These are phyloP conservation scores for Pythium utonaiense DNA, from an alignment of 352 stramenopile species.

Conservation along the genomic window DNA sequence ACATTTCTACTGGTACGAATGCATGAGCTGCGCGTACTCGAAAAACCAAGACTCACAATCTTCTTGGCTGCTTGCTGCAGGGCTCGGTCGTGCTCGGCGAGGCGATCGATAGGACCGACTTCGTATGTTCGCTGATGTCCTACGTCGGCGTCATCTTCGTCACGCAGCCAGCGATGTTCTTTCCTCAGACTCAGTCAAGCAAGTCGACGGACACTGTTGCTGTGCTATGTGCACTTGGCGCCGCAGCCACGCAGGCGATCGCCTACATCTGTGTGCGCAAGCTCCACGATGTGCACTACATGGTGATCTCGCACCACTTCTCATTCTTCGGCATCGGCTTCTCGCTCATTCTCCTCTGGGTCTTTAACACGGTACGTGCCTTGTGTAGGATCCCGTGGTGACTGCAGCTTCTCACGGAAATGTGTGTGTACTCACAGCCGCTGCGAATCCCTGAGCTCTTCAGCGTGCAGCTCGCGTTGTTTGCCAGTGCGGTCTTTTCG, in stretches of 20 bases:
- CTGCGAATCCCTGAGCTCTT: conserved; percentile 19
- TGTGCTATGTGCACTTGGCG: conserved; percentile 36
- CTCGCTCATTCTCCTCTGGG: conserved; percentile 25
- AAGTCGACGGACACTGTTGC: conserved; percentile 25
- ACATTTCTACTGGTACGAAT: conserved; percentile 51
- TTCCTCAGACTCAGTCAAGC: conserved; percentile 25
- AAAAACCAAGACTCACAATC: neutral
- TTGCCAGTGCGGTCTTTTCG: conserved; percentile 41
- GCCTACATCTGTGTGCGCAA: conserved; percentile 57
- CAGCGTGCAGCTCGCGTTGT: conserved; percentile 36
- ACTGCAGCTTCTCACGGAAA: neutral
- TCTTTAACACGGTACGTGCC: conserved; percentile 31
- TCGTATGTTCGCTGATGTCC: conserved; percentile 39
- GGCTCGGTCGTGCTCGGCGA: conserved; percentile 44
- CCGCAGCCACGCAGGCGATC: conserved; percentile 43
- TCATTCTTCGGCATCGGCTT: conserved; percentile 34
- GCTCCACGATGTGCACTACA: conserved; percentile 43
- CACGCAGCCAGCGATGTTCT: conserved; percentile 46
- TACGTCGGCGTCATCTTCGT: conserved; percentile 59
- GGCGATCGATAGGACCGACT: conserved; percentile 41
- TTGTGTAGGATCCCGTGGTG: neutral
- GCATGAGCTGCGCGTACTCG: no score
- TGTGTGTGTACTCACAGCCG: conserved; percentile 3
- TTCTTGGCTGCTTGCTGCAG: conserved; percentile 13
- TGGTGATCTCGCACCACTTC: conserved; percentile 47